Evolutionary conservation across 208 protist species (phyloP).

Genomic region (Trypanosomatidae sp.): DNA sequence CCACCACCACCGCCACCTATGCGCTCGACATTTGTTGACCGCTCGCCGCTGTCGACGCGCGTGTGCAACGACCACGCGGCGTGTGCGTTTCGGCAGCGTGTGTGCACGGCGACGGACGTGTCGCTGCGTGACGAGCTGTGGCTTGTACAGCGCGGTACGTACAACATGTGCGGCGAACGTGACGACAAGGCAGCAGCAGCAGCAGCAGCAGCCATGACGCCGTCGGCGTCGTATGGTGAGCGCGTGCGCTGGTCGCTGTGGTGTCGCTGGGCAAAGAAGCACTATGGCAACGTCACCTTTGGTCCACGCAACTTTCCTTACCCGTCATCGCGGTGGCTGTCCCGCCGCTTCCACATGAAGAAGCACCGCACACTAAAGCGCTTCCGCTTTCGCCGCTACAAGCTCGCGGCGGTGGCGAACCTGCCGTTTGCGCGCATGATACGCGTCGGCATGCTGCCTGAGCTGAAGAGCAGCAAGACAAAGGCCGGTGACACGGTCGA

Average conservation of each 20-base stretch:
- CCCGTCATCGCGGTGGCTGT: constrained; percentile 72
- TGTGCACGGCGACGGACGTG: constrained; percentile 50
- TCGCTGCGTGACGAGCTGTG: constrained; percentile 31
- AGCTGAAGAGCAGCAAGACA: constrained; percentile 82
- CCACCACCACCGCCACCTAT: constrained; percentile 10
- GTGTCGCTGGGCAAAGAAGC: constrained; percentile 72
- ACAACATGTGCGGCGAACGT: too few relatives aligned
- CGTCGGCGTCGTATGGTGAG: constrained; percentile 22
- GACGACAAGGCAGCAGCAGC: too few relatives aligned
- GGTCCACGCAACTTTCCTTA: constrained; percentile 79
- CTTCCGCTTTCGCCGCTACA: constrained; percentile 84
- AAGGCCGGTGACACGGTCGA: constrained; percentile 75
- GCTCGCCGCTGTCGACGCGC: constrained; percentile 15
- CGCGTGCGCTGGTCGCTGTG: constrained; percentile 21
- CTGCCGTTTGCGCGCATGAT: constrained; percentile 87
- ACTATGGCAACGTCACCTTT: constrained; percentile 79
- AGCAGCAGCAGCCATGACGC: too few relatives aligned
- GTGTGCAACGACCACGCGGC: constrained; percentile 38
- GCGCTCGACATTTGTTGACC: constrained; percentile 57
- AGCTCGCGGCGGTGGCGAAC: constrained; percentile 81
- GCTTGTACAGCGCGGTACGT: not conserved
- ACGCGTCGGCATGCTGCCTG: constrained; percentile 85
- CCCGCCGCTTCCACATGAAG: constrained; percentile 84
- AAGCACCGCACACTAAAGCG: constrained; percentile 84
- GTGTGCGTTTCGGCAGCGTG: constrained; percentile 42